Evolutionary conservation across 2,329 filamentous ascomycete species (phyloP), one percentile per base, ranked within the genome.

Genomic region (Huntiella abstrusa): DNA sequence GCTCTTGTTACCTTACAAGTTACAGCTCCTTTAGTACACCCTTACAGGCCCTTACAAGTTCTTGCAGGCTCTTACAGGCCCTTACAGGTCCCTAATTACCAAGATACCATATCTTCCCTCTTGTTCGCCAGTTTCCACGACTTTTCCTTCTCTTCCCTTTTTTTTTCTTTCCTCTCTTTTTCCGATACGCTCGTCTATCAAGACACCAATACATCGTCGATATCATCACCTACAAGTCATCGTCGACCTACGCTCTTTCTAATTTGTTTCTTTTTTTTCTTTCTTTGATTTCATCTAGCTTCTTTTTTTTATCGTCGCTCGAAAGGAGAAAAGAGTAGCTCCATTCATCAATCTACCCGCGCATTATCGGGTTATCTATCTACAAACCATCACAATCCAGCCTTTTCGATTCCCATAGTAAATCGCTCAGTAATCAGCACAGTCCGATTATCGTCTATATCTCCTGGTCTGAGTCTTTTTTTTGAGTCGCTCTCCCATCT

Each of bases 221-320:
- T 16, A 43, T 43, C 32, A 43, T 34, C 28, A 33, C 41, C 41
- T 43, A 43, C 12, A 32, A 28, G 15, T 36, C 34, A 28, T 28
- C 16, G 41, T 19, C 41, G 41, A 34, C 28, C 22, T 34, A 43
- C 41, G 41, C 41, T 43, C 41, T 43, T 43, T 43, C 32, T 34
- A 43, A 32, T 47, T 15, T 41, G 12, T 43, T 48, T 39, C 13
- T 41, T 51, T 50, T 50, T 49, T 40, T 53, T 50, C n/a, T 39
- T 50, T 49, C 33, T 48, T 54, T 43, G 45, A 17, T 45, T 47
- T 39, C 47, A 39, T 44, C 16, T 5, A 28, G 22, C 22, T 28
- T 28, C 22, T 28, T 28, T 28, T 17, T 17, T 28, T 28, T 28
- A 28, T 28, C 22, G 22, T 7, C 22, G 22, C 6, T 28, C 10